Percentiles rank a stretch among this genome's conserved stretches.
Evolutionary conservation across 371 early-diverging fungal genomes (phyloP).

Genomic region (Apophysomyces variabilis): DNA sequence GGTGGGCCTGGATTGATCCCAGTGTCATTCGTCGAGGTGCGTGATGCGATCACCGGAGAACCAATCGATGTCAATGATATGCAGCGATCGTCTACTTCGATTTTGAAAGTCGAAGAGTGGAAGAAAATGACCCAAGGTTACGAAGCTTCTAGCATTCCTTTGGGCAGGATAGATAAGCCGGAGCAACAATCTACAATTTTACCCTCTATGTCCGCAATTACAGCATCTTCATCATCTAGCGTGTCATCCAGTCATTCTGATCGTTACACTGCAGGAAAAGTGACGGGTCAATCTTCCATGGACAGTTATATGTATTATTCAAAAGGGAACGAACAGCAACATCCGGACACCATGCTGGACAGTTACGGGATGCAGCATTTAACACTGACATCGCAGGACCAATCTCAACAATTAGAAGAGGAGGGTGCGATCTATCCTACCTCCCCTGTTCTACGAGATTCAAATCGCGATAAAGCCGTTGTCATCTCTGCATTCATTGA

Average conservation of each 20-base stretch:
- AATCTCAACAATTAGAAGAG: background rate
- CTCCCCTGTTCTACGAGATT: background rate
- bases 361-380: constrained; percentile 25
- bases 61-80: constrained; percentile 56
- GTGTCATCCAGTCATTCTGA: constrained; percentile 8
- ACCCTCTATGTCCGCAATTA: constrained; percentile 5
- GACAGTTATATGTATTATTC: background rate
- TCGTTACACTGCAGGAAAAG: background rate
- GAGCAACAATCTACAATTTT: constrained; percentile 12
- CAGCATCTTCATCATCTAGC: constrained; percentile 3
- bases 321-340: constrained; percentile 6
- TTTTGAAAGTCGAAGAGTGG: constrained; percentile 76
- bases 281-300: background rate
- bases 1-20: constrained; percentile 79
- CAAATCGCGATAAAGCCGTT: background rate
- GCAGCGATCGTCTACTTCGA: constrained; percentile 41
- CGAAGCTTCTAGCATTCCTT: constrained; percentile 58
- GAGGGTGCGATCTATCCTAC: background rate
- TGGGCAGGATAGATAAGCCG: constrained; percentile 44
- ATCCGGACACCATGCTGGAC: constrained; percentile 27
- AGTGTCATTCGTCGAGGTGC: constrained; percentile 71
- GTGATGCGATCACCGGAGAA: constrained; percentile 59
- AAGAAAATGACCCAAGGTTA: constrained; percentile 64
- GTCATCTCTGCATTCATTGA: constrained; percentile 65
- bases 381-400: constrained; percentile 6